Base-by-base conservation (phyloP, 2,329 filamentous ascomycete genomes). In the Xylariaceae sp. region DNA sequence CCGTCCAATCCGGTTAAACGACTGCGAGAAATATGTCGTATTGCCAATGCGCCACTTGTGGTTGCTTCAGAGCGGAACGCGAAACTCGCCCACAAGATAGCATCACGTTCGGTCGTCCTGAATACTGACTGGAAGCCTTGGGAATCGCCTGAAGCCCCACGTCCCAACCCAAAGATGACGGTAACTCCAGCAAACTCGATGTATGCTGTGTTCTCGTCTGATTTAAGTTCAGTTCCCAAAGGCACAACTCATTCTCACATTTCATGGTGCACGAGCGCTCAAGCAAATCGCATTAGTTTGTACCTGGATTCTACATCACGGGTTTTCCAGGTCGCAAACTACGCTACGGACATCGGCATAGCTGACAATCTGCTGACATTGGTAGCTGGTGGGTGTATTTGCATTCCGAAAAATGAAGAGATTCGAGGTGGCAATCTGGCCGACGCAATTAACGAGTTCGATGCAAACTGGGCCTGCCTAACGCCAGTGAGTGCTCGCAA, bases 201-300 rank as follows among this genome's bases (percentile, higher is more conserved):
- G 5, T 85, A 83, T 62, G 75, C 75, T 2, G 74, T 84, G 1
- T 83, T 80, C 62, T 83, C 79, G 0, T 79, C 78, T 51, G 80
- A 81, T 19, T 81, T 76, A 55, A 84, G 80, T 9, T 81, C 80
- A 3, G 71, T 70, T 40, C 81, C 80, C 0, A 83, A 84, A 62
- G 79, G 80, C 27, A 76, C 83, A 7, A 64, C 78, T 4, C 73
- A 85, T 31, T 80, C 80, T 0, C 77, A 80, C 57, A 32, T 34
- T 6, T 56, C 54, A 2, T 56, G 50, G 50, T 53, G 49, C 12
- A 53, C 54, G 2, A 72, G 75, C 42, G 82, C 81, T 56, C 65
- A 84, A 27, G 73, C 79, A 58, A 79, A 78, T 62, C 82, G 81
- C 59, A 64, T 83, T 12, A 67, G 73, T n/a, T 71, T 73, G 31